Conservation (phyloP, 306 rosid species). For the Ceratonia siliqua region DNA sequence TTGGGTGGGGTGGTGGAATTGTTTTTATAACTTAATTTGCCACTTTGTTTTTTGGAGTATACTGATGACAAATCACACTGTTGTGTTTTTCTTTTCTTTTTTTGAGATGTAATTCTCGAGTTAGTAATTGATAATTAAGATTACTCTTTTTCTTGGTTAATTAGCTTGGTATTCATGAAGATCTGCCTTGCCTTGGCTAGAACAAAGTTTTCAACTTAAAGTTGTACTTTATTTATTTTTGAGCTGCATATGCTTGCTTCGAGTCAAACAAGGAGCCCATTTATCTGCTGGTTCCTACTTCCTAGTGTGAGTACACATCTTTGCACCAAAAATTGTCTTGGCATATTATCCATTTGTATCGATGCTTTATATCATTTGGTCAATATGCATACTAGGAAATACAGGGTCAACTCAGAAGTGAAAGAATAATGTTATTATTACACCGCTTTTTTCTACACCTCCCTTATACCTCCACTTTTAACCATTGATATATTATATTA, state of each 20-base stretch:
- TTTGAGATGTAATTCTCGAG: neutral
- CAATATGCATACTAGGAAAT: neutral
- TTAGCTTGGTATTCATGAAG: neutral
- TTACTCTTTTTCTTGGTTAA: neutral
- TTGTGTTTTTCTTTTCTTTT: neutral
- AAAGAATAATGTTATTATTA: too few relatives aligned
- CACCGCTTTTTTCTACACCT: too few relatives aligned
- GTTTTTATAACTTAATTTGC: neutral
- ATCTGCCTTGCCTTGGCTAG: neutral
- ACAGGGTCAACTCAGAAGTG: neutral
- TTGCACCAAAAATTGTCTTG: neutral
- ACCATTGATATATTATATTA: too few relatives aligned
- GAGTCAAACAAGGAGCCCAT: neutral
- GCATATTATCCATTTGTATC: neutral
- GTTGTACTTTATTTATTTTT: neutral
- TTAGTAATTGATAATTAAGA: neutral
- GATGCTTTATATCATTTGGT: neutral
- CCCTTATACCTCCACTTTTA: too few relatives aligned
- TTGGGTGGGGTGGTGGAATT: neutral
- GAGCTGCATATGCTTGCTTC: slow-evolving; percentile 4
- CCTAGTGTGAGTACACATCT: neutral
- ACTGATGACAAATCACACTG: neutral
- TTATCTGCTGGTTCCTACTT: neutral
- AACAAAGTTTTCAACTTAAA: neutral
- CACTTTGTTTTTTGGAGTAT: neutral